A percentile compares a stretch with the other conserved stretches of the same genome.
phyloP scores from a whole-genome alignment of 2,329 filamentous ascomycete species.

The Pseudohalonectria lignicola region DNA sequence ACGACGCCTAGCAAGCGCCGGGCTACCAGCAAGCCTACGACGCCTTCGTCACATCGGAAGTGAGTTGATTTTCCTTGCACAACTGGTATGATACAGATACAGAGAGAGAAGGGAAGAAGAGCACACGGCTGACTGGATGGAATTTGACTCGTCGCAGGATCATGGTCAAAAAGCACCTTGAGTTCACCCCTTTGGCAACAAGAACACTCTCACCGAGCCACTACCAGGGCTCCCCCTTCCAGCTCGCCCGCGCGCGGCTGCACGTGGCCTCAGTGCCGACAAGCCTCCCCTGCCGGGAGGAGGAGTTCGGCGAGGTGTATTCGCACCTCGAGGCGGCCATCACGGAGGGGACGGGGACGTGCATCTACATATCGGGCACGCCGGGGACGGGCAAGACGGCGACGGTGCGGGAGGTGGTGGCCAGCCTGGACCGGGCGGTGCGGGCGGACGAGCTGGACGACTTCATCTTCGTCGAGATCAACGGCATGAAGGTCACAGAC shows the following conservation, averaged over 20 bases:
- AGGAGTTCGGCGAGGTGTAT: conserved; percentile 86
- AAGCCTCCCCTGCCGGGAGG: conserved; percentile 81
- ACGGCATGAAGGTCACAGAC: conserved; percentile 99
- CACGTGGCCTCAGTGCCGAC: conserved; percentile 90
- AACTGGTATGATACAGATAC: too few species aligned
- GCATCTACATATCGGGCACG: conserved; percentile 98
- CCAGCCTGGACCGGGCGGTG: conserved; percentile 79
- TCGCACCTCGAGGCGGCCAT: conserved; percentile 91
- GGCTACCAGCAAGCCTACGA: conserved; percentile 31
- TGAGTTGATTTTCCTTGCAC: conserved; percentile 11
- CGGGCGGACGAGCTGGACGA: conserved; percentile 87
- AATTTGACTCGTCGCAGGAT: conserved; percentile 40
- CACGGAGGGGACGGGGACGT: conserved; percentile 82
- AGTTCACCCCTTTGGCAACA: conserved; percentile 92
- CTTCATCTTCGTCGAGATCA: conserved; percentile 97
- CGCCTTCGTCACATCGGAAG: conserved; percentile 30
- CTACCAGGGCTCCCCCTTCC: conserved; percentile 76
- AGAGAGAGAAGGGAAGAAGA: too few species aligned
- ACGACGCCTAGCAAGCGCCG: conserved; percentile 47
- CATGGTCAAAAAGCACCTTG: conserved; percentile 74
- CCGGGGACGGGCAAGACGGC: conserved; percentile 96
- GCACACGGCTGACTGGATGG: too few species aligned
- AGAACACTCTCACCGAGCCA: conserved; percentile 68
- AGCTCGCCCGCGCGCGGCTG: conserved; percentile 75
- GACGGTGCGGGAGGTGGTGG: conserved; percentile 89